A percentile compares a stretch with the other conserved stretches of the same genome.
Conservation (phyloP, 1,139 yeast species). For the Sugiyamaella pinicola region DNA sequence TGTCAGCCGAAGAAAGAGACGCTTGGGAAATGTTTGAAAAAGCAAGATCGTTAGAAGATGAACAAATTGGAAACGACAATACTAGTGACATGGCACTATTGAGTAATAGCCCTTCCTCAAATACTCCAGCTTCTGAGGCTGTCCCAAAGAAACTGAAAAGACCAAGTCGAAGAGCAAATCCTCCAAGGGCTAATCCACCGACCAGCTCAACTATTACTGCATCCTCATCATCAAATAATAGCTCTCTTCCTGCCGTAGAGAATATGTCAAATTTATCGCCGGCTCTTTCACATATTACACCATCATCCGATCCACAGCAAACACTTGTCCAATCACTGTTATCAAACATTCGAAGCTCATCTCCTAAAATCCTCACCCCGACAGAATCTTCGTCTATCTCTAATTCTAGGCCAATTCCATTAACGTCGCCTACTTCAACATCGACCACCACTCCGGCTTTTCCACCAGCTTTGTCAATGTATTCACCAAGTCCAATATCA, state of each 20-base stretch:
- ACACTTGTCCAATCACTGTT: constrained; percentile 32
- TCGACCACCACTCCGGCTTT: constrained; percentile 1
- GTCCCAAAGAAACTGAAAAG: constrained; percentile 30
- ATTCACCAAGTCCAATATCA: constrained; percentile 19
- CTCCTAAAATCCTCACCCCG: constrained; percentile 15
- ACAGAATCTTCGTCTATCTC: constrained; percentile 2
- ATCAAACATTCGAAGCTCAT: constrained; percentile 30
- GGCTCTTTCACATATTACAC: constrained; percentile 11
- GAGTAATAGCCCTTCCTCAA: background rate
- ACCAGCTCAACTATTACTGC: constrained; percentile 16
- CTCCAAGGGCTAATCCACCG: constrained; percentile 10
- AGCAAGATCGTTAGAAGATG: constrained; percentile 27
- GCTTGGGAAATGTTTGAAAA: constrained; percentile 42
- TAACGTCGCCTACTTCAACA: constrained; percentile 15
- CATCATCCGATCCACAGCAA: constrained; percentile 10
- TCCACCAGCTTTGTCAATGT: background rate
- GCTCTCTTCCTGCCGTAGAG: too few species aligned
- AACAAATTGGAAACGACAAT: too few species aligned
- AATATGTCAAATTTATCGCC: background rate
- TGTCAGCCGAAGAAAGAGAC: constrained; percentile 37
- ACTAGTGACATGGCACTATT: too few species aligned
- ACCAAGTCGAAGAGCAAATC: constrained; percentile 16
- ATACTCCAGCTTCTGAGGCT: constrained; percentile 3
- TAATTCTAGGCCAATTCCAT: background rate
- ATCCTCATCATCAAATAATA: constrained; percentile 16